Evolutionary conservation across 2,329 filamentous ascomycete genomes (phyloP).

Genomic region (Epichloe uncinata): DNA sequence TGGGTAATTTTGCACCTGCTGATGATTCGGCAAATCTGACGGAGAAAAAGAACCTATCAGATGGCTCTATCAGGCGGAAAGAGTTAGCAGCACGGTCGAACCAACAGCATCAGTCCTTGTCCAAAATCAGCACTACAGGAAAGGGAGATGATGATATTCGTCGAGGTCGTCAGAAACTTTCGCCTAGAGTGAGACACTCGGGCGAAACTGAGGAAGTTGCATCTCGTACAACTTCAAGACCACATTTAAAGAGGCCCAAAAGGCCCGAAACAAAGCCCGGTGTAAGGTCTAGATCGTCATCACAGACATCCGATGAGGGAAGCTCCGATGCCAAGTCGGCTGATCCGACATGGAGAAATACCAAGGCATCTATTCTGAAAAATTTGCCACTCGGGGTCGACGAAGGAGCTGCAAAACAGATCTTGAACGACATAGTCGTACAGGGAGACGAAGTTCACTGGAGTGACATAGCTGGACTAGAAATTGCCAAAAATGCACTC

Average conservation of each 20-base stretch:
- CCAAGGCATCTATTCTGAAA: conserved; percentile 54
- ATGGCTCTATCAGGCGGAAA: conserved; percentile 7
- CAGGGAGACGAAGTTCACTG: conserved; percentile 91
- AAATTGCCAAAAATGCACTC: conserved; percentile 78
- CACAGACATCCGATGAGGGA: conserved; percentile 31
- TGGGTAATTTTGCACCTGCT: conserved; percentile 6
- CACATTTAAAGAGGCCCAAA: conserved; percentile 17
- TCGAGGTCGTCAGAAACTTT: conserved; percentile 10
- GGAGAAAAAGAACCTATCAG: conserved; percentile 10
- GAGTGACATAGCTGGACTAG: conserved; percentile 83
- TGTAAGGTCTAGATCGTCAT: conserved; percentile 32
- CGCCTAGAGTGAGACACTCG: conserved; percentile 6
- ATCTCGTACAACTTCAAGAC: conserved; percentile 12
- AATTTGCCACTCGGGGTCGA: conserved; percentile 75
- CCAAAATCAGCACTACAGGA: background rate
- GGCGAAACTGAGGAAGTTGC: conserved; percentile 13
- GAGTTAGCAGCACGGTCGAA: conserved; percentile 8
- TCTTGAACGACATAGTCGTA: conserved; percentile 90
- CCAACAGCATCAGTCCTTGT: background rate
- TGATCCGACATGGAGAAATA: conserved; percentile 43
- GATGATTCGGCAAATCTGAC: conserved; percentile 12
- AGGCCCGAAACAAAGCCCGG: conserved; percentile 24
- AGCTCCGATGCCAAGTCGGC: conserved; percentile 25
- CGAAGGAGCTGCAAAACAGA: conserved; percentile 70
- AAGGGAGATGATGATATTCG: conserved; percentile 7